Percentiles rank a stretch among this genome's conserved stretches.
phyloP scores from a whole-genome alignment of 164 flowering plant genomes.

The Annona squamosa region DNA sequence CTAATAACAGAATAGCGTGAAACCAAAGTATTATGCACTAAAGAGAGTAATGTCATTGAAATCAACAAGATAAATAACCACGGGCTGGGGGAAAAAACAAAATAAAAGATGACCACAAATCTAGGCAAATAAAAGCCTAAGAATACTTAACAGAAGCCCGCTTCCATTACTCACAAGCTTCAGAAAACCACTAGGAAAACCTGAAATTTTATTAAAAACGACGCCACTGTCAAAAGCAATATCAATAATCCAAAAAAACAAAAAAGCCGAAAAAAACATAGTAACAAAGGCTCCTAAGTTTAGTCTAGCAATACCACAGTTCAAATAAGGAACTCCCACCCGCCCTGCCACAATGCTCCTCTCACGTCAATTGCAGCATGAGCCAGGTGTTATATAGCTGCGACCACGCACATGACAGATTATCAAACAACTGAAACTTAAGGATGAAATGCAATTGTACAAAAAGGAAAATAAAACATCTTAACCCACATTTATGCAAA shows the following conservation, averaged over 20 bases:
- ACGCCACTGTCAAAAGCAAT: not conserved
- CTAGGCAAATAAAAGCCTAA: not conserved
- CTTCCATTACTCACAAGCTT: conserved; percentile 39
- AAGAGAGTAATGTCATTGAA: not conserved
- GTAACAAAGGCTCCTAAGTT: not conserved
- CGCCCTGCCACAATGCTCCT: conserved; percentile 45
- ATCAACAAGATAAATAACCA: conserved; percentile 4
- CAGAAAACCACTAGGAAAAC: conserved; percentile 38
- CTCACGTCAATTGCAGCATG: conserved; percentile 43
- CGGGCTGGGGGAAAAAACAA: not conserved
- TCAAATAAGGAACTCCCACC: conserved; percentile 48
- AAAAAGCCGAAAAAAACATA: not conserved
- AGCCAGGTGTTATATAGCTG: conserved; percentile 53
- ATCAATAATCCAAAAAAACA: not conserved
- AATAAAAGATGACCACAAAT: not conserved
- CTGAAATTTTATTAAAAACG: conserved; percentile 15
- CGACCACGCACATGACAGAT: not conserved
- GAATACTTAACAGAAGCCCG: conserved; percentile 26
- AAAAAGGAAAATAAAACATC: no score
- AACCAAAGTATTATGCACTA: not conserved
- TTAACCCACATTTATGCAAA: no score
- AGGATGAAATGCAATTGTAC: no score
- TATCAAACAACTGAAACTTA: not conserved
- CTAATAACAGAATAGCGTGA: not conserved
- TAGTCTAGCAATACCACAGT: conserved; percentile 34